Percentiles rank a stretch among this genome's conserved stretches.
Evolutionary conservation across 23 red algal genomes (phyloP).

Genomic region (Cyanidiococcus yangmingshanensis): DNA sequence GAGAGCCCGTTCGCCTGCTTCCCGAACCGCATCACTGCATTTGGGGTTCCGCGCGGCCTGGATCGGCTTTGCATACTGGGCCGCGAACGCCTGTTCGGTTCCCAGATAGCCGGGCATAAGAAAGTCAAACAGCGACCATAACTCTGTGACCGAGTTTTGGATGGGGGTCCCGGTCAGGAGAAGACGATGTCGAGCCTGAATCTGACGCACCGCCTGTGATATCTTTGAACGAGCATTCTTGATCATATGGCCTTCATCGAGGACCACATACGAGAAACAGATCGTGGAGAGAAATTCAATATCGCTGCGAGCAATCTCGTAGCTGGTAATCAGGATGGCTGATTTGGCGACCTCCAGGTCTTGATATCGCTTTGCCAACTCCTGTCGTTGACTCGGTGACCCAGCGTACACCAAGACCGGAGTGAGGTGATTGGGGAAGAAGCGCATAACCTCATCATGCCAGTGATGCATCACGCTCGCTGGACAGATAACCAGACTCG

Average conservation of each 20-base stretch:
- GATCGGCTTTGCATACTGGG: constrained; percentile 77
- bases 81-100: constrained; percentile 55
- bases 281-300: constrained; percentile 36
- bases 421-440: constrained; percentile 57
- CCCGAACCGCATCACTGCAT: constrained; percentile 51
- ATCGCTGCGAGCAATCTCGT: constrained; percentile 74
- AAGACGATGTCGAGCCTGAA: constrained; percentile 60
- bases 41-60: constrained; percentile 47
- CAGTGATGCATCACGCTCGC: constrained; percentile 79
- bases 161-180: constrained; percentile 91
- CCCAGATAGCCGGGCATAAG: constrained; percentile 94
- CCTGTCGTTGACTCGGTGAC: constrained; percentile 38
- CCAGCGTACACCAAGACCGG: constrained; percentile 69
- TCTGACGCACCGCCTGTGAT: constrained; percentile 57
- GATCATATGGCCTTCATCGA: constrained; percentile 97
- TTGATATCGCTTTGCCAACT: constrained; percentile 10
- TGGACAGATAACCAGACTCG: constrained; percentile 66
- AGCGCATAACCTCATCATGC: constrained; percentile 64
- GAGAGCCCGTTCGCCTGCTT: constrained; percentile 52
- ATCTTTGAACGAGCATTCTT: constrained; percentile 78
- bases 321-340: constrained; percentile 70
- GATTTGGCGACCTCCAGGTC: background rate
- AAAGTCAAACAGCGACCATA: constrained; percentile 98
- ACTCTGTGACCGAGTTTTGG: constrained; percentile 87
- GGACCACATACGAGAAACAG: constrained; percentile 64